Conservation (phyloP, 805 yeast genomes). For the Candida ponderosae region DNA sequence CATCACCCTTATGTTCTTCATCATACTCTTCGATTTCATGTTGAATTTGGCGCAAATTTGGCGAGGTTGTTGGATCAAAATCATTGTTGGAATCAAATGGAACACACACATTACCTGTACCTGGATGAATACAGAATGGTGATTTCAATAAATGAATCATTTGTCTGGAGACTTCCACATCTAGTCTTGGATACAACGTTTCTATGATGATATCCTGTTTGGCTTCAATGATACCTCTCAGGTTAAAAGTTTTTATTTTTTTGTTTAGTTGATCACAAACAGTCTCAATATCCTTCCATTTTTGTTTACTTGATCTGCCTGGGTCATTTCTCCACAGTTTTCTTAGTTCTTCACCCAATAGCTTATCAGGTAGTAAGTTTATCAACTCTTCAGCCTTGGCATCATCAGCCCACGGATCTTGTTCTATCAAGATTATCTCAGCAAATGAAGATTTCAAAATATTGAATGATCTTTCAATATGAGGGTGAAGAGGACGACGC, state of each 20-base stretch:
- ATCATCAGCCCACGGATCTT: constrained; percentile 75
- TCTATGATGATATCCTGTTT: constrained; percentile 76
- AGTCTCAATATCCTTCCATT: constrained; percentile 73
- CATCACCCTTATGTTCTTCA: constrained; percentile 12
- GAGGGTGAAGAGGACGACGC: constrained; percentile 86
- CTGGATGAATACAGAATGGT: constrained; percentile 95
- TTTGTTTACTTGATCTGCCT: constrained; percentile 45
- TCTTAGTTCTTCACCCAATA: constrained; percentile 42
- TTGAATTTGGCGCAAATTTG: constrained; percentile 60
- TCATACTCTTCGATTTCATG: constrained; percentile 52
- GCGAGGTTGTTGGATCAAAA: constrained; percentile 77
- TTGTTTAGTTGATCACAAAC: constrained; percentile 31
- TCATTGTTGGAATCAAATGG: constrained; percentile 48
- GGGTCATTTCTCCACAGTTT: constrained; percentile 52
- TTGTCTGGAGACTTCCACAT: constrained; percentile 86
- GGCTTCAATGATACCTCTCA: constrained; percentile 51
- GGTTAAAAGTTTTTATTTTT: constrained; percentile 31
- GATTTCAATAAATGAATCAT: constrained; percentile 88
- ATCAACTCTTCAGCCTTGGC: constrained; percentile 49
- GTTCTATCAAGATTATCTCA: constrained; percentile 63
- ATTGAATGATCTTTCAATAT: constrained; percentile 66
- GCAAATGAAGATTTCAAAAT: constrained; percentile 57
- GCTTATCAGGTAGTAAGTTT: constrained; percentile 50
- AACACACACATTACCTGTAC: constrained; percentile 92
- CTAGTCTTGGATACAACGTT: constrained; percentile 84